phyloP scores from a whole-genome alignment of 352 stramenopile genomes.

The Plasmopara halstedii region DNA sequence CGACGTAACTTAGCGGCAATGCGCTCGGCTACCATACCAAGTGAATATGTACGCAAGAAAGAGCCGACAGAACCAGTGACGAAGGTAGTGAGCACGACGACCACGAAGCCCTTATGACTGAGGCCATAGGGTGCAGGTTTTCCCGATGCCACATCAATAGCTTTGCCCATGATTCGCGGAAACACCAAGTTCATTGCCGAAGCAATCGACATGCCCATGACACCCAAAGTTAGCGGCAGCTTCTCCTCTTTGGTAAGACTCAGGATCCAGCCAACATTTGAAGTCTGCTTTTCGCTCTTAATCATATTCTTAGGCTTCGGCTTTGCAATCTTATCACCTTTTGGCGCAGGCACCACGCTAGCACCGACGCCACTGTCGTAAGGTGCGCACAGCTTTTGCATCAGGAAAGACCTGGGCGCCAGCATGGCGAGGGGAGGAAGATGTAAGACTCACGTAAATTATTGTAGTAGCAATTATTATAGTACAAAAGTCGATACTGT shows the following conservation, averaged over 20 bases:
- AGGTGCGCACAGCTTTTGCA: constrained; percentile 52
- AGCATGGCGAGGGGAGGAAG: constrained; percentile 52
- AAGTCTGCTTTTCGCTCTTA: constrained; percentile 10
- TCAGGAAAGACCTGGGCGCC: constrained; percentile 55
- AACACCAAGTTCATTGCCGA: constrained; percentile 87
- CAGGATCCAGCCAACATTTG: constrained; percentile 61
- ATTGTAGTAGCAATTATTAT: neutral
- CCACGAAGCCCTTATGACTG: constrained; percentile 81
- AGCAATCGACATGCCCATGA: constrained; percentile 76
- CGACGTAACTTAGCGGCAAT: constrained; percentile 76
- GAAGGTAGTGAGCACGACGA: constrained; percentile 80
- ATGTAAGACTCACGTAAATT: no score
- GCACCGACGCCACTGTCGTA: constrained; percentile 15
- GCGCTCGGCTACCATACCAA: constrained; percentile 82
- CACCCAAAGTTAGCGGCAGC: constrained; percentile 50
- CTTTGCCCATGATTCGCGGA: constrained; percentile 84
- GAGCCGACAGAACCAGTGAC: constrained; percentile 76
- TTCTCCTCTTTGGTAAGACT: constrained; percentile 62
- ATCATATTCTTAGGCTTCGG: constrained; percentile 1
- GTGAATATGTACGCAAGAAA: constrained; percentile 83
- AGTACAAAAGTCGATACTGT: neutral
- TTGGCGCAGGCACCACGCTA: neutral
- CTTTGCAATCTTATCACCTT: neutral
- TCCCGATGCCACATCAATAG: constrained; percentile 75
- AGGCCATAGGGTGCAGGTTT: constrained; percentile 60